phyloP scores from a whole-genome alignment of 208 protist species.

The Leishmania aethiopica region DNA sequence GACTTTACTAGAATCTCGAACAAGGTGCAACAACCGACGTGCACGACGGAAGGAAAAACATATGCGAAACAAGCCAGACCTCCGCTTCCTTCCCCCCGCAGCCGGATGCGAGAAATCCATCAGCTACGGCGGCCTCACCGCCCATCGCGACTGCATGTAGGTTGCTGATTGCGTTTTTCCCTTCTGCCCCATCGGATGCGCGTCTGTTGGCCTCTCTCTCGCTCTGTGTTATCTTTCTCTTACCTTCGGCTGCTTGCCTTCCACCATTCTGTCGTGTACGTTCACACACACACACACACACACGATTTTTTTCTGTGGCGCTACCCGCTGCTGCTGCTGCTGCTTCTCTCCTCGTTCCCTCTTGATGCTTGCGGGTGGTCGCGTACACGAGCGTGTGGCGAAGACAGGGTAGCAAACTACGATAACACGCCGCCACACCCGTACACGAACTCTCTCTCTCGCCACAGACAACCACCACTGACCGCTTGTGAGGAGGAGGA shows the following conservation, averaged over 20 bases:
- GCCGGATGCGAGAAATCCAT: background rate
- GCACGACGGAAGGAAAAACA: background rate
- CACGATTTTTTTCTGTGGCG: background rate
- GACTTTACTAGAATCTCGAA: background rate
- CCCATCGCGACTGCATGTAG: background rate
- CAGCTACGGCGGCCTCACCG: background rate
- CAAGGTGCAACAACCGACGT: background rate
- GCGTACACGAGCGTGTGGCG: background rate
- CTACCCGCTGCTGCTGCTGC: background rate
- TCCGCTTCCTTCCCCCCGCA: background rate
- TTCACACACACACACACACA: background rate
- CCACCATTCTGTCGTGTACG: background rate
- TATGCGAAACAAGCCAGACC: background rate
- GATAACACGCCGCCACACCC: too few species aligned
- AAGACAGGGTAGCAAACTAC: background rate
- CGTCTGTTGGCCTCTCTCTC: background rate
- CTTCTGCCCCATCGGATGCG: background rate
- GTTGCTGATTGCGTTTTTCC: background rate
- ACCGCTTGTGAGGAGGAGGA: background rate
- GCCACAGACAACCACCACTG: background rate
- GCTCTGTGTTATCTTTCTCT: background rate
- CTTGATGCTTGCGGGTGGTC: background rate
- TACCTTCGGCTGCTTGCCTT: background rate
- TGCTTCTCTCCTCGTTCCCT: background rate
- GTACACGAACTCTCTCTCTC: background rate